Evolutionary conservation across 2,329 filamentous ascomycete genomes (phyloP), one percentile per base, ranked within the genome.

Genomic region (Orbilia javanica): DNA sequence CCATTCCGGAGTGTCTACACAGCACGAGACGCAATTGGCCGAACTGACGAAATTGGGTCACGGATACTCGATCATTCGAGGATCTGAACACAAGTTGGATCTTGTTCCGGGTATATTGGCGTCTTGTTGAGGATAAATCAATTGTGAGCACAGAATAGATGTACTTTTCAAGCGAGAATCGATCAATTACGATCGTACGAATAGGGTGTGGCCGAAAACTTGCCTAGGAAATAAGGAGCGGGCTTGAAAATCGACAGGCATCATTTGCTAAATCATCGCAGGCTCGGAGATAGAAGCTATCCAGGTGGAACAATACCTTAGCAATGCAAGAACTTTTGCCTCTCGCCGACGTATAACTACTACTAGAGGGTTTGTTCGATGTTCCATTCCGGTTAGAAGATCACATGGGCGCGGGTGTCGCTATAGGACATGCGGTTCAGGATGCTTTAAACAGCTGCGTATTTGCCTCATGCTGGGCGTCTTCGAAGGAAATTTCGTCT

Each of bases 331-430:
- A 2, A 44, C 18, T 4, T 7, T 22, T 22, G 20, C 46, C 20
- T 50, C 25, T 50, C 15, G 18, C 25, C 25, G 22, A 20, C 46
- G 46, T 50, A 13, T 25, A 42, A 7, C 15, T 20, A 2, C 25
- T 20, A 50, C 10, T 50, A 8, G 20, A 27, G 42, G n/a, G n/a
- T n/a, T n/a, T 25, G 4, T 29, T 29, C 22, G 11, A 7, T 6
- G 7, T 25, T 29, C 20, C 25, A 53, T 53, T 53, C 50, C 27
- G 25, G 50, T 53, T 53, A 53, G 50, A 31, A 53, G 50, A 53
- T 53, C 22, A 22, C 10, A 52, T 15, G 11, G 27, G 1, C 27
- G 46, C 46, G 15, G 4, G 31, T 18, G 27, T 53, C 25, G 25
- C 25, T 53, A 31, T 31, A 27, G 3, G 18, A 31, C 31, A n/a